Percentiles rank a stretch among this genome's conserved stretches.
Evolutionary conservation across 192 early-diverging fungal genomes (phyloP).

Genomic region (Coemansia sp.): DNA sequence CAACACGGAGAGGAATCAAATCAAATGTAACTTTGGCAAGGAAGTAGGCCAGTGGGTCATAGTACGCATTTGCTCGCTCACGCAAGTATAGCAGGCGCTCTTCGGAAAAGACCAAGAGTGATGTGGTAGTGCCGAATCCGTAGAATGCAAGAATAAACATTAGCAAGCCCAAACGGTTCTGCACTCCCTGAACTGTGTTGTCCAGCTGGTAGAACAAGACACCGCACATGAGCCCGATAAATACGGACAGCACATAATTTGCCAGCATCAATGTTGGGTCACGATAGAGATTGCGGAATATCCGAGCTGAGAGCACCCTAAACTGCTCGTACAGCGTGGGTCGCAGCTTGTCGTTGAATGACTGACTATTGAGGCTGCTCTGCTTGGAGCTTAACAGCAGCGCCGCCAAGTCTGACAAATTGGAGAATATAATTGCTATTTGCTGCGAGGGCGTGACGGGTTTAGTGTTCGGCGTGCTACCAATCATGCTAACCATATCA

Average conservation of each 20-base stretch:
- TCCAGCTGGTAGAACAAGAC: conserved; percentile 56
- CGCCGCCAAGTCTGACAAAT: conserved; percentile 24
- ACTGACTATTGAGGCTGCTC: background rate
- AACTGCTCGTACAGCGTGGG: conserved; percentile 53
- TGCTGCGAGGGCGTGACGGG: conserved; percentile 48
- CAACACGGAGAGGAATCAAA: conserved; percentile 68
- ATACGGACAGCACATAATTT: conserved; percentile 38
- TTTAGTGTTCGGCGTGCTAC: conserved; percentile 24
- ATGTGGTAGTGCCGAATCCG: conserved; percentile 58
- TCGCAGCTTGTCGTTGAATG: conserved; percentile 23
- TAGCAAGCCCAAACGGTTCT: conserved; percentile 50
- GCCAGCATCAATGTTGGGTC: conserved; percentile 45
- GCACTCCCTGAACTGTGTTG: conserved; percentile 41
- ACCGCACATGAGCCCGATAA: conserved; percentile 54
- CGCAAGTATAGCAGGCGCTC: conserved; percentile 55
- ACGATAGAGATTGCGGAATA: conserved; percentile 44
- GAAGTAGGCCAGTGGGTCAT: conserved; percentile 59
- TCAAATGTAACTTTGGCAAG: conserved; percentile 63
- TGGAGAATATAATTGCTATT: conserved; percentile 32
- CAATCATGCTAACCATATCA: conserved; percentile 27
- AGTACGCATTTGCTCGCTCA: conserved; percentile 64
- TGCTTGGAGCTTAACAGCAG: conserved; percentile 9
- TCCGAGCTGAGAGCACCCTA: conserved; percentile 47
- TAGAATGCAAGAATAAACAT: conserved; percentile 56
- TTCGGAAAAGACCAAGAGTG: conserved; percentile 46